Percentiles rank a stretch among this genome's conserved stretches.
Evolutionary conservation across 2,329 filamentous ascomycete genomes (phyloP).

Genomic region (Teratosphaeria pseudoeucalypti): DNA sequence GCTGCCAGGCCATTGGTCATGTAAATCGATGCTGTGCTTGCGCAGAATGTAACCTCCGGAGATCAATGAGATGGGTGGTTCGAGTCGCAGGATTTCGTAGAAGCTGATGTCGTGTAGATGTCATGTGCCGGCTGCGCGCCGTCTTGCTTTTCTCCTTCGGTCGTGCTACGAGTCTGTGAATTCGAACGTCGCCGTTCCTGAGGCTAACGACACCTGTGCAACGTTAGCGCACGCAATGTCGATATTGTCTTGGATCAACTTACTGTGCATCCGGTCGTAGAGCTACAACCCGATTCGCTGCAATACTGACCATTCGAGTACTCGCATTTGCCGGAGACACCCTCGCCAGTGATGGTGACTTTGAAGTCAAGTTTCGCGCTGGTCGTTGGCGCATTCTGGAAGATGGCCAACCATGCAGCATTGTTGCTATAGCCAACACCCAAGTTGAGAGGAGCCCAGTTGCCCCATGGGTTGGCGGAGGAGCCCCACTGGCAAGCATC

Average conservation of each 20-base stretch:
- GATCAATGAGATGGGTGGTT: conserved; percentile 1
- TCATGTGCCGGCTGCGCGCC: background rate
- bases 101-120: background rate
- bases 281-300: conserved; percentile 38
- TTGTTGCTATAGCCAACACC: conserved; percentile 65
- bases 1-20: conserved; percentile 8
- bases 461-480: conserved; percentile 52
- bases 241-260: conserved; percentile 32
- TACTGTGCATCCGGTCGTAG: conserved; percentile 66
- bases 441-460: conserved; percentile 80
- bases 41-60: background rate
- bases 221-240: conserved; percentile 12
- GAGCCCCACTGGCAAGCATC: conserved; percentile 70
- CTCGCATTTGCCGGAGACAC: conserved; percentile 50
- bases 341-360: conserved; percentile 63
- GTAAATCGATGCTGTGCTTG: background rate
- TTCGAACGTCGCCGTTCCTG: conserved; percentile 41
- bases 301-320: conserved; percentile 56
- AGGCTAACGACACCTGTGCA: conserved; percentile 37
- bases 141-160: conserved; percentile 1
- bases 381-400: conserved; percentile 72
- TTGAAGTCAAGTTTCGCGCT: conserved; percentile 62
- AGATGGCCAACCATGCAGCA: conserved; percentile 69
- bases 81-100: background rate
- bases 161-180: conserved; percentile 21